Evolutionary conservation across 495 filamentous ascomycete genomes (phyloP), one percentile per base, ranked within the genome.

Genomic region (Hypoxylon fuscum): DNA sequence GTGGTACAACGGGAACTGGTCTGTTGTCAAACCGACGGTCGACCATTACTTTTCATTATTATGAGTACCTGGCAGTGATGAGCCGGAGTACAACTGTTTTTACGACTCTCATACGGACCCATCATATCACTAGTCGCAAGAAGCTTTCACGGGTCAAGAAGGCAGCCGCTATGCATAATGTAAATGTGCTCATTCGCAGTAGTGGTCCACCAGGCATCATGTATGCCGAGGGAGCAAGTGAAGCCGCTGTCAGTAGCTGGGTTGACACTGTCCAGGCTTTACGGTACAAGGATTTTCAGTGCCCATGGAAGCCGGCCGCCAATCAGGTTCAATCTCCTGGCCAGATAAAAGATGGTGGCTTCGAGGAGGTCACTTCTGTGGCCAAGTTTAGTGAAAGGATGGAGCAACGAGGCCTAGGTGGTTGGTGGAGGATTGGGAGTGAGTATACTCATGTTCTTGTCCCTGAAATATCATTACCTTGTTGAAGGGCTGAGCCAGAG

Each of bases 121-220:
- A 93, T 69, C 90, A 92, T 75, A 92, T 93, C 71, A 91, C 89
- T 21, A 91, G 88, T 8, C 89, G 89, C 42, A 90, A 90, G 55
- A 93, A 93, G 70, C 82, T 93, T 14, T 79, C 83, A 9, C 80
- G 81, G 10, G 77, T 92, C 17, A 85, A 83, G 65, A 83, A 85
- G 48, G 86, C 87, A 3, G 86, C 90, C 2, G 74, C 81, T 34
- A 72, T 79, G 11, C 73, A 81, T 62, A 70, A 79, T 56, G 82
- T 85, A 68, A 81, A 79, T 27, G 87, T 85, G 2, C 80, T 92
- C 10, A 78, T 91, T 2, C 82, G 89, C 23, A 87, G 80, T 45
- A 87, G 88, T 2, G 83, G 85, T 3, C 83, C 80, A 40, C 89
- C 90, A 0, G 90, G 89, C 7, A 87, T 92, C 59, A 91, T 93